A percentile compares a stretch with the other conserved stretches of the same genome.
Conservation (phyloP, 768 basidiomycete genomes). For the Phlebiopsis gigantea region DNA sequence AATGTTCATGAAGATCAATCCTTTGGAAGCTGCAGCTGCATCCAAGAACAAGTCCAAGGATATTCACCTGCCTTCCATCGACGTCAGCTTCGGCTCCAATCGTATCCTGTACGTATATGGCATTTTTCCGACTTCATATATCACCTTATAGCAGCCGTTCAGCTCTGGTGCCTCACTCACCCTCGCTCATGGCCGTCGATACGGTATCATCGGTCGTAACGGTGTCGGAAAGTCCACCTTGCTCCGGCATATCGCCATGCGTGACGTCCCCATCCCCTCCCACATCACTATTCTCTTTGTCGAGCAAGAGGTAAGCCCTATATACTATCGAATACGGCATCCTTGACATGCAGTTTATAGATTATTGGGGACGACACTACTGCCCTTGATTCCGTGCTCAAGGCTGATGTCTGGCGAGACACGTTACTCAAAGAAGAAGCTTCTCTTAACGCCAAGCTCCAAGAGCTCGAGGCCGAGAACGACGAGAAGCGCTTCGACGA, state of each 20-base stretch:
- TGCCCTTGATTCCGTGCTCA: conserved; percentile 93
- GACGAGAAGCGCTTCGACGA: conserved; percentile 82
- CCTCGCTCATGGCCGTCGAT: conserved; percentile 82
- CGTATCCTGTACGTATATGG: conserved; percentile 68
- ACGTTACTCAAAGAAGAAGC: conserved; percentile 84
- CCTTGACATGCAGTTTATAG: too few relatives aligned
- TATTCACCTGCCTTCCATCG: conserved; percentile 90
- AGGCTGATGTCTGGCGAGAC: conserved; percentile 99
- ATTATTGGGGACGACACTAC: conserved; percentile 90
- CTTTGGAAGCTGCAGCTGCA: conserved; percentile 70
- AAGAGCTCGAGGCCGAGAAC: conserved; percentile 64
- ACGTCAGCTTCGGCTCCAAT: conserved; percentile 94
- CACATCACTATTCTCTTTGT: conserved; percentile 98
- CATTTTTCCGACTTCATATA: neutral
- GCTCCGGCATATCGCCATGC: conserved; percentile 87
- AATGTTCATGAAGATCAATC: conserved; percentile 99
- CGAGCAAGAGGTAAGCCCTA: conserved; percentile 79
- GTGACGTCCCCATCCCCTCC: conserved; percentile 89
- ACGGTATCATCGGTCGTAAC: conserved; percentile 79
- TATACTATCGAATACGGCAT: neutral
- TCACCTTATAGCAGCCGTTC: conserved; percentile 4
- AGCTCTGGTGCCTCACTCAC: conserved; percentile 85
- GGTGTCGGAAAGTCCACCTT: conserved; percentile 95
- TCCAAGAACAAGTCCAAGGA: conserved; percentile 97
- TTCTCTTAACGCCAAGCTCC: conserved; percentile 65